Percentiles rank a stretch among this genome's conserved stretches.
Conservation (phyloP, 1,284 basidiomycete species). For the Sporisorium reilianum region DNA sequence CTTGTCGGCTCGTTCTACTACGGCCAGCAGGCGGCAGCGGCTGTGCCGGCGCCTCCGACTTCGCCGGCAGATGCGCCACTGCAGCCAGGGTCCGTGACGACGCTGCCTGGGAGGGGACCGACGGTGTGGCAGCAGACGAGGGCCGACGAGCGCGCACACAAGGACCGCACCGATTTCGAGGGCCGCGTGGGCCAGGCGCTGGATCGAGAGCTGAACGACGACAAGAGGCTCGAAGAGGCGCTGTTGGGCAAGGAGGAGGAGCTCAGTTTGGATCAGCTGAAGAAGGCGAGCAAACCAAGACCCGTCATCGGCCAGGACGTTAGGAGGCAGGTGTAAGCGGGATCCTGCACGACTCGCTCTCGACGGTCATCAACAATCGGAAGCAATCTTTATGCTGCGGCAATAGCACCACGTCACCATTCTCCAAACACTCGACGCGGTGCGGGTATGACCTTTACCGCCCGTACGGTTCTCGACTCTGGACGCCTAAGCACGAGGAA, state of each 20-base stretch:
- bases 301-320: slow-evolving; percentile 44
- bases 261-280: slow-evolving; percentile 13
- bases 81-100: slow-evolving; percentile 31
- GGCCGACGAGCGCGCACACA: slow-evolving; percentile 40
- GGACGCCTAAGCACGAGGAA: no score
- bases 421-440: neutral
- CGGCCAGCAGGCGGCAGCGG: slow-evolving; percentile 35
- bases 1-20: slow-evolving; percentile 62
- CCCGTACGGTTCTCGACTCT: no score
- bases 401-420: slow-evolving; percentile 17
- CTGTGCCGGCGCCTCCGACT: slow-evolving; percentile 31
- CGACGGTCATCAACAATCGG: no score
- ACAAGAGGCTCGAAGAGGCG: slow-evolving; percentile 45
- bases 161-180: slow-evolving; percentile 28
- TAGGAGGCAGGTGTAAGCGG: slow-evolving; percentile 28
- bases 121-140: slow-evolving; percentile 46
- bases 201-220: slow-evolving; percentile 40
- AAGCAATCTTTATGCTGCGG: neutral
- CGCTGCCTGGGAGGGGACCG: slow-evolving; percentile 36
- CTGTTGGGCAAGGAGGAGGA: slow-evolving; percentile 49
- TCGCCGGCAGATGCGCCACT: slow-evolving; percentile 22
- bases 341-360: no score
- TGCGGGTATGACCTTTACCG: no score
- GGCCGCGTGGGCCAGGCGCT: slow-evolving; percentile 29
- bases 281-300: slow-evolving; percentile 19